phyloP scores from a whole-genome alignment of 2,329 filamentous ascomycete genomes.

The Pseudocercospora crystallina region DNA sequence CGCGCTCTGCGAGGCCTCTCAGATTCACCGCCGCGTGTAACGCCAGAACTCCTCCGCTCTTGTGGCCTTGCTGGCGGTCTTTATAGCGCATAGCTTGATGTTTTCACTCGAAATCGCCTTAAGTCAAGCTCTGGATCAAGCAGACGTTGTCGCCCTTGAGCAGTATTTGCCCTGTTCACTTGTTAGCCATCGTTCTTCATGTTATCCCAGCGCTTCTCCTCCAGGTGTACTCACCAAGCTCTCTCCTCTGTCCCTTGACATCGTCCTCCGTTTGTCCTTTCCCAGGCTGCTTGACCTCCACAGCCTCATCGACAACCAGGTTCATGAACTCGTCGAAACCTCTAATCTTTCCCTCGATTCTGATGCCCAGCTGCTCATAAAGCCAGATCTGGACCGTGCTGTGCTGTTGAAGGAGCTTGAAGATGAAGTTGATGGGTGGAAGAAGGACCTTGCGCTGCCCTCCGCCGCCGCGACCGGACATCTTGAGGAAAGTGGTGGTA shows the following conservation, averaged over 20 bases:
- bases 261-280: constrained; percentile 24
- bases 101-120: background rate
- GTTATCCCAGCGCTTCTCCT: background rate
- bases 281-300: constrained; percentile 68
- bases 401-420: constrained; percentile 84
- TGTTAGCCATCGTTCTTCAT: constrained; percentile 14
- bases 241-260: constrained; percentile 21
- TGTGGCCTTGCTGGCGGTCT: too few relatives aligned
- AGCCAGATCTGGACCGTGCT: constrained; percentile 92
- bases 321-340: constrained; percentile 99
- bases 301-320: constrained; percentile 89
- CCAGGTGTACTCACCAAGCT: constrained; percentile 14
- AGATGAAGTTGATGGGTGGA: constrained; percentile 83
- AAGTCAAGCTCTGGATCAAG: constrained; percentile 58
- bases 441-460: constrained; percentile 64
- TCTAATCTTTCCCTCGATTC: constrained; percentile 95
- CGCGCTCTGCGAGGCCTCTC: too few relatives aligned
- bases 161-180: constrained; percentile 69
- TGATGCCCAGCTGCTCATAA: constrained; percentile 89
- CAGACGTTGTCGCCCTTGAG: constrained; percentile 88
- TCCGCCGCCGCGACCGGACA: constrained; percentile 57
- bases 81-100: too few relatives aligned
- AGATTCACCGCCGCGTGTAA: too few relatives aligned
- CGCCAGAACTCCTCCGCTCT: too few relatives aligned
- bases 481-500: constrained; percentile 29